A percentile compares a stretch with the other conserved stretches of the same genome.
These are phyloP conservation scores for Colletotrichum sp. DNA, from an alignment of 2,329 filamentous ascomycete species.

Conservation along the genomic window DNA sequence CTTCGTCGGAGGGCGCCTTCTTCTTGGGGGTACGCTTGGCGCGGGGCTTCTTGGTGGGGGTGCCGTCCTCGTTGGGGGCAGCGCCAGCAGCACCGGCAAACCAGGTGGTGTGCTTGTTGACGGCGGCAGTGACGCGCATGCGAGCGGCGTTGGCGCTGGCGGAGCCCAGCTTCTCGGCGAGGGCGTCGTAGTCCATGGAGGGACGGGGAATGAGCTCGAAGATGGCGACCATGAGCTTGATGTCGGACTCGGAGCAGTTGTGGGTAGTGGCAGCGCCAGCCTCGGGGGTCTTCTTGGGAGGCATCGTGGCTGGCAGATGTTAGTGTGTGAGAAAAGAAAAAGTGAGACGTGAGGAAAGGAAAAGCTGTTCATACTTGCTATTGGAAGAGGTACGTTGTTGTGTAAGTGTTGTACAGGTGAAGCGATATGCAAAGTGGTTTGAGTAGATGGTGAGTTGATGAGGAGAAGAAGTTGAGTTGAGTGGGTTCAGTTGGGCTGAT, in stretches of 20 bases:
- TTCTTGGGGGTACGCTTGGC: constrained; percentile 1
- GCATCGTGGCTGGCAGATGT: neutral
- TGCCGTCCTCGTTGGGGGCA: neutral
- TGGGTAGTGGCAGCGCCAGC: too few relatives aligned
- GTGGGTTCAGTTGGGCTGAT: fast-evolving
- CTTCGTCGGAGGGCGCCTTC: neutral
- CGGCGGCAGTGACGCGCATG: neutral
- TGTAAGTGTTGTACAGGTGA: neutral
- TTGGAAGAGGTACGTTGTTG: neutral
- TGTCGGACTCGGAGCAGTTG: too few relatives aligned
- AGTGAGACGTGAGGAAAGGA: too few relatives aligned
- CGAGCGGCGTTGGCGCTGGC: too few relatives aligned
- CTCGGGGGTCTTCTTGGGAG: neutral
- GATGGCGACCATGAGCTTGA: too few relatives aligned
- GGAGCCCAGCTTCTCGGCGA: too few relatives aligned
- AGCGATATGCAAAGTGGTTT: neutral
- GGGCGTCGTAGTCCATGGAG: too few relatives aligned
- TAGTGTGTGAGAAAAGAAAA: neutral
- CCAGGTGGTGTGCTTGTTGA: neutral
- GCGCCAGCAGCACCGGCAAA: neutral
- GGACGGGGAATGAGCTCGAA: too few relatives aligned
- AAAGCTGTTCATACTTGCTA: neutral
- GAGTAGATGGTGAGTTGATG: neutral
- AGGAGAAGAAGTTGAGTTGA: neutral
- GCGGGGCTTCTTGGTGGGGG: neutral